Evolutionary conservation across 2,329 filamentous ascomycete species (phyloP).

Genomic region (Coniella vitis): DNA sequence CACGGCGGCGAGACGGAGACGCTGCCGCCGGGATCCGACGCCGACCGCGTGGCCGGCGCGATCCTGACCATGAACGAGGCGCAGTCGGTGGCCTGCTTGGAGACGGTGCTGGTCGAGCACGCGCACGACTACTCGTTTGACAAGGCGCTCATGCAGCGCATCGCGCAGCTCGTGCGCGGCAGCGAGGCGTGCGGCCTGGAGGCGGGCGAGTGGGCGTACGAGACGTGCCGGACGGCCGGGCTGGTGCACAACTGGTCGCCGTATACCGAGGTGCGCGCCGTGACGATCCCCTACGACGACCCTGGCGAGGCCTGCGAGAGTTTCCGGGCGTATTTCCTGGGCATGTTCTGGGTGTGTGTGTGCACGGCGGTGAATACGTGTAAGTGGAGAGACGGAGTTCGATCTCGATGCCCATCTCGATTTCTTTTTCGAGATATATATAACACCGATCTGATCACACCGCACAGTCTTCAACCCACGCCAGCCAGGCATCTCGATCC

Average conservation of each 20-base stretch:
- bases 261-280: conserved; percentile 10
- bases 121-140: conserved; percentile 25
- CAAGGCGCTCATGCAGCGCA: conserved; percentile 18
- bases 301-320: not conserved
- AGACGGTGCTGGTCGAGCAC: conserved; percentile 18
- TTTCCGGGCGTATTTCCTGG: conserved; percentile 1
- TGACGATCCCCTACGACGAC: not conserved
- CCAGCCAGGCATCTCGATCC: conserved; percentile 13
- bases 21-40: conserved; percentile 10
- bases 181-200: conserved; percentile 22
- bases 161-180: conserved; percentile 20
- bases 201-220: conserved; percentile 24
- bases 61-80: conserved; percentile 12
- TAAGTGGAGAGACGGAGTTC: too few relatives aligned
- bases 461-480: conserved; percentile 6
- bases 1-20: conserved; percentile 13
- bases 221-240: conserved; percentile 20
- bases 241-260: conserved; percentile 10
- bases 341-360: not conserved
- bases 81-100: conserved; percentile 3
- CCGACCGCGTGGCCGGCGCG: conserved; percentile 9
- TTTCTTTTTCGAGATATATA: not conserved
- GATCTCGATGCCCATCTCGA: too few relatives aligned
- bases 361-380: conserved; percentile 6
- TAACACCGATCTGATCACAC: not conserved